phyloP scores from a whole-genome alignment of 2,329 filamentous ascomycete species.

The Aspergillus clavatus region DNA sequence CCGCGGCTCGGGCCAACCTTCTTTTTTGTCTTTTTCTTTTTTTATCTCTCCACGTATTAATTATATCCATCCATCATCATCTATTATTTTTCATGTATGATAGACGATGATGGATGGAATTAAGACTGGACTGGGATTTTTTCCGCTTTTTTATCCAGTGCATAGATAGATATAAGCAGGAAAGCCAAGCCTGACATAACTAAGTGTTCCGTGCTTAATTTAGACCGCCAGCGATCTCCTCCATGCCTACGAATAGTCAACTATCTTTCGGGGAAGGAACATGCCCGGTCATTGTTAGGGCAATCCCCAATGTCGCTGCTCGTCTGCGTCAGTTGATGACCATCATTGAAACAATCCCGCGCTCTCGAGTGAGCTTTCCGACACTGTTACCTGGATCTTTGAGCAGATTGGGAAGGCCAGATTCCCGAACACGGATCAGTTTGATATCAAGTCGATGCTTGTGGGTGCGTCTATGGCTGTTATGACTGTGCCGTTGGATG shows the following conservation, averaged over 20 bases:
- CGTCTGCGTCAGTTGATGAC: constrained; percentile 44
- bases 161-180: no score
- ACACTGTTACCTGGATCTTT: constrained; percentile 46
- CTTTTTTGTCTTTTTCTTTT: constrained; percentile 2
- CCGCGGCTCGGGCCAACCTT: constrained; percentile 13
- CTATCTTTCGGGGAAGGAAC: no score
- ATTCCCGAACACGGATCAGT: constrained; percentile 46
- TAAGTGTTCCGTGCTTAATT: no score
- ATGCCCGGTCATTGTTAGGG: constrained; percentile 32
- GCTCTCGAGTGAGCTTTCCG: constrained; percentile 37
- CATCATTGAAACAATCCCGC: constrained; percentile 46
- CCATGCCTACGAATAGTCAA: no score
- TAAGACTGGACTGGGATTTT: no score
- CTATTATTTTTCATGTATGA: not conserved
- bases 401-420: constrained; percentile 46
- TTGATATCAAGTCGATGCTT: constrained; percentile 55
- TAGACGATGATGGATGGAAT: not conserved
- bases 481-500: constrained; percentile 56
- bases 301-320: constrained; percentile 45
- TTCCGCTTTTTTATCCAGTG: no score
- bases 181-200: no score
- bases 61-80: not conserved
- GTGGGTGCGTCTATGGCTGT: constrained; percentile 59
- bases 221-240: no score
- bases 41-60: not conserved